These are phyloP conservation scores for Gracilaria gracilis DNA, from an alignment of 23 red algal species.

Conservation along the genomic window DNA sequence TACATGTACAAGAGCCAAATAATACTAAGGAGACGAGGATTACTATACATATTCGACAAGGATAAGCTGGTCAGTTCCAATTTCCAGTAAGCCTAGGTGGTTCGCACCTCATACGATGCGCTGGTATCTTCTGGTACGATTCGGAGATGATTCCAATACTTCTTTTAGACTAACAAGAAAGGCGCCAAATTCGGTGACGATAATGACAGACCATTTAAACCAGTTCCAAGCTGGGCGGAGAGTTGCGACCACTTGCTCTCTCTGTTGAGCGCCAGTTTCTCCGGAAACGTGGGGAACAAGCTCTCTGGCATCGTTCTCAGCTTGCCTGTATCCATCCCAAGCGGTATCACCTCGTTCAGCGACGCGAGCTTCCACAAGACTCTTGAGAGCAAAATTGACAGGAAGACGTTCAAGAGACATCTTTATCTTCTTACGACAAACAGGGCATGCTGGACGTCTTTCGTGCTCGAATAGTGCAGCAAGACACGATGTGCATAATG, in stretches of 20 bases:
- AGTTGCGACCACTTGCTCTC: conserved; percentile 33
- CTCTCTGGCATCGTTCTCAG: conserved; percentile 55
- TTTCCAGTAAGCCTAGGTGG: background rate
- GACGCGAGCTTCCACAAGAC: conserved; percentile 56
- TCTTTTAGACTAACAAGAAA: conserved; percentile 82
- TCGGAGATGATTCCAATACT: conserved; percentile 50
- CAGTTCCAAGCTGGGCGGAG: conserved; percentile 70
- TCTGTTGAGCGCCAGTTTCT: background rate
- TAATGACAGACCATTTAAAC: conserved; percentile 78
- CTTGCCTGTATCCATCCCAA: conserved; percentile 35
- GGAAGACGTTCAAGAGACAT: conserved; percentile 43
- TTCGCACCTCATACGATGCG: conserved; percentile 36
- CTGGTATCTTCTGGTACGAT: conserved; percentile 51
- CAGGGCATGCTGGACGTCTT: conserved; percentile 56
- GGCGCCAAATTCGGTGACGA: conserved; percentile 72
- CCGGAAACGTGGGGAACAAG: conserved; percentile 2
- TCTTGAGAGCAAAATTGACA: conserved; percentile 72
- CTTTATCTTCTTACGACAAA: conserved; percentile 66
- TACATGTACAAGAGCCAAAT: background rate
- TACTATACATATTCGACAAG: background rate
- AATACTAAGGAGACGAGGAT: background rate
- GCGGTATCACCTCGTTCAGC: conserved; percentile 30
- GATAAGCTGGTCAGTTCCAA: background rate
- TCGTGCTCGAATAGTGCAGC: conserved; percentile 58
- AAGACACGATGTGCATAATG: conserved; percentile 63